phyloP scores from a whole-genome alignment of 257 asterid genomes.

The Lycium barbarum region DNA sequence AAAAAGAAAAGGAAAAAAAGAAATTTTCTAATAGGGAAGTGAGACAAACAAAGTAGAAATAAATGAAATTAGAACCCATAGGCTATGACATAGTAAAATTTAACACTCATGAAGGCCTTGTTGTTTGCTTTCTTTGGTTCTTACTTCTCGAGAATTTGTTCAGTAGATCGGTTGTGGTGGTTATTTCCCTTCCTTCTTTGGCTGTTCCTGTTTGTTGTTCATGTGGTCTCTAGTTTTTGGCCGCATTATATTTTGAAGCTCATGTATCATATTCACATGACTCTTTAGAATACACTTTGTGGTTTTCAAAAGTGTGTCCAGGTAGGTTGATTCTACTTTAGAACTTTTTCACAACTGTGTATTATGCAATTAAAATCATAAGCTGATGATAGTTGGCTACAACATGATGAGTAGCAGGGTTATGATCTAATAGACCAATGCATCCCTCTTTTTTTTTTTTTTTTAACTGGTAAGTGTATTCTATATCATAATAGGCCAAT shows the following conservation, averaged over 20 bases:
- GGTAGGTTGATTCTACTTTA: neutral
- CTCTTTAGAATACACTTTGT: neutral
- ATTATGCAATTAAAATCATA: neutral
- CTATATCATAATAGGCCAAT: neutral
- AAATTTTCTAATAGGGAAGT: conserved; percentile 1
- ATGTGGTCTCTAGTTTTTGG: neutral
- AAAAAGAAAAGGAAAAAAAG: neutral
- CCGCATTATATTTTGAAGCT: neutral
- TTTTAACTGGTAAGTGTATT: too few relatives aligned
- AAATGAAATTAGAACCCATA: neutral
- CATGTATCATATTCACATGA: neutral
- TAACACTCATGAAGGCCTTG: neutral
- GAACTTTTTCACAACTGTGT: neutral
- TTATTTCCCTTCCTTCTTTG: neutral
- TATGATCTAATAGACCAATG: neutral
- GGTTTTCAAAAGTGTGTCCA: neutral
- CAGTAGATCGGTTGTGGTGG: neutral
- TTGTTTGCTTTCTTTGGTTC: neutral
- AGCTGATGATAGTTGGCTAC: conserved; percentile 22
- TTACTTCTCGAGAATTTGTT: conserved; percentile 3
- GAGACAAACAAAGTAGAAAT: neutral
- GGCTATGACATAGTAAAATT: neutral
- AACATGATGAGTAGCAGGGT: conserved; percentile 24
- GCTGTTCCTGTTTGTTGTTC: neutral
- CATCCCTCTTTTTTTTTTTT: too few relatives aligned